Evolutionary conservation across 257 asterid species (phyloP).

Genomic region (Nicotiana otophora): DNA sequence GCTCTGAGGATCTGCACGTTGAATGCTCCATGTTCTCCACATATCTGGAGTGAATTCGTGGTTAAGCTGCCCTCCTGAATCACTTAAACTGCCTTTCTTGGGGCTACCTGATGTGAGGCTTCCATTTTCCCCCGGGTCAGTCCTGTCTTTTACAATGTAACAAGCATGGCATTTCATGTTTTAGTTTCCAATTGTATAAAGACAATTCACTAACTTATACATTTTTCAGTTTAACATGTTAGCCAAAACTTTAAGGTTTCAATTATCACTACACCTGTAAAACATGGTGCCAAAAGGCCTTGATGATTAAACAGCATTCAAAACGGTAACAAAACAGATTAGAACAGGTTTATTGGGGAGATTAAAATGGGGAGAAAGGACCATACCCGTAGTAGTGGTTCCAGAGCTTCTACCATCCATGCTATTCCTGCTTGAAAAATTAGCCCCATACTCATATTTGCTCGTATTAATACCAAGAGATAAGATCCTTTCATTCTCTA

Average conservation of each 20-base stretch:
- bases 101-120: slow-evolving; percentile 19
- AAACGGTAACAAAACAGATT: background rate
- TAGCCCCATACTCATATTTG: slow-evolving; percentile 28
- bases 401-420: slow-evolving; percentile 22
- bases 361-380: background rate
- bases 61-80: slow-evolving; percentile 24
- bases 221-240: background rate
- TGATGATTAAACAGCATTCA: background rate
- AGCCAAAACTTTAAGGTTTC: background rate
- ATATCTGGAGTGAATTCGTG: slow-evolving; percentile 45
- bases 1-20: slow-evolving; percentile 45
- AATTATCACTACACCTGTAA: background rate
- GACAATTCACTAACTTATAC: background rate
- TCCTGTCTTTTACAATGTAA: slow-evolving; percentile 46
- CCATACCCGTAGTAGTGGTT: slow-evolving; percentile 13
- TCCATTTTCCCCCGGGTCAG: slow-evolving; percentile 33
- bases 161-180: slow-evolving; percentile 21
- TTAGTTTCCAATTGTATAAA: slow-evolving; percentile 22
- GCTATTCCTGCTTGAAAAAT: slow-evolving; percentile 27
- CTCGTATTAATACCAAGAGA: slow-evolving; percentile 42
- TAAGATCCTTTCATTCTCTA: slow-evolving; percentile 68
- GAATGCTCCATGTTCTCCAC: slow-evolving; percentile 72
- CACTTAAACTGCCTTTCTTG: slow-evolving; percentile 19
- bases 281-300: background rate
- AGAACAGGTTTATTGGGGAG: background rate